Percentiles rank a stretch among this genome's conserved stretches.
Conservation (phyloP, 2,329 filamentous ascomycete genomes). For the Aureobasidium pullulans region DNA sequence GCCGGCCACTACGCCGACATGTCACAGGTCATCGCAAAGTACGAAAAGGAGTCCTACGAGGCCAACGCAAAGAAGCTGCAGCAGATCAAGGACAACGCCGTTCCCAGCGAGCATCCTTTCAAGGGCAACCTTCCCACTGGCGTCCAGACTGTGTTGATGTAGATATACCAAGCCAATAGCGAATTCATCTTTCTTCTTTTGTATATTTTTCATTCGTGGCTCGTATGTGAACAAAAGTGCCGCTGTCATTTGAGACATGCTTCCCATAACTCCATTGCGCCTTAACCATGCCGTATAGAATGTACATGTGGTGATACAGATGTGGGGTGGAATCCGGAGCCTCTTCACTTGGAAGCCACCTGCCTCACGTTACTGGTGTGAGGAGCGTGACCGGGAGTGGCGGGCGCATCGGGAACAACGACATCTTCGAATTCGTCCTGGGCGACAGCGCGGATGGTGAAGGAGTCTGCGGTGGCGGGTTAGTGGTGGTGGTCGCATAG, state of each 20-base stretch:
- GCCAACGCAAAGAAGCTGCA: conserved; percentile 50
- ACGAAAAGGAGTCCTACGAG: conserved; percentile 50
- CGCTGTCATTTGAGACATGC: background rate
- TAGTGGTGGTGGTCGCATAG: background rate
- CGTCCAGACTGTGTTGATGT: conserved; percentile 8
- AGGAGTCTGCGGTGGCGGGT: conserved; percentile 47
- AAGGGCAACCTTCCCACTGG: background rate
- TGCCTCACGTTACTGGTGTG: conserved; percentile 17
- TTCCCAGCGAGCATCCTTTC: conserved; percentile 22
- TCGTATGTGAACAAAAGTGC: conserved; percentile 2
- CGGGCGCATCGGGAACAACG: conserved; percentile 70
- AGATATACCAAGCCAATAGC: conserved; percentile 9
- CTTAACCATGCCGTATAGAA: background rate
- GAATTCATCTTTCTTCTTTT: conserved; percentile 5
- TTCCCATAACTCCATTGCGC: conserved; percentile 12
- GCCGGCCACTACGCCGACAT: conserved; percentile 54
- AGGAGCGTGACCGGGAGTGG: conserved; percentile 35
- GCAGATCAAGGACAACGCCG: conserved; percentile 31
- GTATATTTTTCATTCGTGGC: conserved; percentile 1
- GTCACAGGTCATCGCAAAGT: conserved; percentile 54
- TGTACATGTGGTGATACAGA: conserved; percentile 10
- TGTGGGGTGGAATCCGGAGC: background rate
- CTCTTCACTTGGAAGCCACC: background rate
- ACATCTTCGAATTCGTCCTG: conserved; percentile 98
- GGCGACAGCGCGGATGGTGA: conserved; percentile 75